phyloP scores from a whole-genome alignment of 2,329 filamentous ascomycete species.

The Beauveria sp. region DNA sequence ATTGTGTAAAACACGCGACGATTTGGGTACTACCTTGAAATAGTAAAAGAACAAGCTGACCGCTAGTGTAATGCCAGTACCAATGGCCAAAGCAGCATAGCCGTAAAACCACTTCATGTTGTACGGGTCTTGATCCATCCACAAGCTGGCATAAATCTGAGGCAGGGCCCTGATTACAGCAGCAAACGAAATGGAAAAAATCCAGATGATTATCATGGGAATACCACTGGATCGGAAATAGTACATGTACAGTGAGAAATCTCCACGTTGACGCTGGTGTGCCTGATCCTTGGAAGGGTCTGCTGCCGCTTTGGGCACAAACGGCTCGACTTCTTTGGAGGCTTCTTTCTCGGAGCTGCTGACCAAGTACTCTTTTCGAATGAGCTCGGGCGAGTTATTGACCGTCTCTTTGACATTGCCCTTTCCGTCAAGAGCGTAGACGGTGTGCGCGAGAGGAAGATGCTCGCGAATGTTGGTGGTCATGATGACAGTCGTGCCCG shows the following conservation, averaged over 20 bases:
- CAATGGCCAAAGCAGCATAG: neutral
- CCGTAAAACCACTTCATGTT: conserved; percentile 10
- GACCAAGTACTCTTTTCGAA: conserved; percentile 2
- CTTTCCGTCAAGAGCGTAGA: conserved; percentile 5
- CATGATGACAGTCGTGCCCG: conserved; percentile 13
- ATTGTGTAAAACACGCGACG: conserved; percentile 4
- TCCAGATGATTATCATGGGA: neutral
- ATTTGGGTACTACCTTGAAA: conserved; percentile 8
- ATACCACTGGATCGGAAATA: conserved; percentile 6
- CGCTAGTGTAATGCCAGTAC: conserved; percentile 1
- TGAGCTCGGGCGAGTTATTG: conserved; percentile 7
- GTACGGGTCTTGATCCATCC: conserved; percentile 11
- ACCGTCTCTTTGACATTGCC: conserved; percentile 3
- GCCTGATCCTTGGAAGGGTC: conserved; percentile 6
- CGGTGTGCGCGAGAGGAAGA: conserved; percentile 6
- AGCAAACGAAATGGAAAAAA: neutral
- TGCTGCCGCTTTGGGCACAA: neutral
- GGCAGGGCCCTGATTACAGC: neutral
- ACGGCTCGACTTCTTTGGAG: neutral
- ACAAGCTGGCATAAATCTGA: conserved; percentile 8
- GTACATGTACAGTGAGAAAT: conserved; percentile 11
- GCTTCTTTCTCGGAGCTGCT: neutral
- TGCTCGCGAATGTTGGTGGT: conserved; percentile 11
- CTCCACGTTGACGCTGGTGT: neutral
- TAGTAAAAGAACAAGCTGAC: conserved; percentile 6